A percentile compares a stretch with the other conserved stretches of the same genome.
Evolutionary conservation across 2,329 filamentous ascomycete genomes (phyloP).

Genomic region (Xylaria digitata): DNA sequence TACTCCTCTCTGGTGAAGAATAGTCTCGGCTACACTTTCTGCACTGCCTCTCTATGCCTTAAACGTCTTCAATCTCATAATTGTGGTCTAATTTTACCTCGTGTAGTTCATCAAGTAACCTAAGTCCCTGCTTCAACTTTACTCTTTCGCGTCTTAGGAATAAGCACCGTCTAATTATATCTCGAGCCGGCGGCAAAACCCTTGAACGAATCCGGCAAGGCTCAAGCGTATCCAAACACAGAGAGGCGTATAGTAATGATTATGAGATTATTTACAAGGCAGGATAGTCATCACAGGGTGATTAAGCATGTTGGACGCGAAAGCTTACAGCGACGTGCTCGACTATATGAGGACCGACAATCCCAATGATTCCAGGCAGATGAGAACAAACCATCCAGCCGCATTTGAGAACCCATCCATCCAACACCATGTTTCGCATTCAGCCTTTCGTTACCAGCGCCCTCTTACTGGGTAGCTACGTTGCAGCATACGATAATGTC

Average conservation of each 20-base stretch:
- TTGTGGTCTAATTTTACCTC: constrained; percentile 3
- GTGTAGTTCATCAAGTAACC: neutral
- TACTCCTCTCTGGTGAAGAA: neutral
- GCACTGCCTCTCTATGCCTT: neutral
- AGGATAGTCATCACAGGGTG: constrained; percentile 6
- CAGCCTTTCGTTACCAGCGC: constrained; percentile 2
- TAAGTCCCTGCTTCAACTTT: neutral
- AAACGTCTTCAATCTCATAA: neutral
- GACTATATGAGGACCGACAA: constrained; percentile 3
- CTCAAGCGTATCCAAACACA: neutral
- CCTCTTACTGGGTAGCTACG: constrained; percentile 5
- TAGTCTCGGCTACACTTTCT: neutral
- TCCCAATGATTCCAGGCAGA: neutral
- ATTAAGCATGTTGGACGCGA: neutral
- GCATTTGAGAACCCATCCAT: neutral
- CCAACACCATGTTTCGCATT: constrained; percentile 10
- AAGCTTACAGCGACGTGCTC: neutral
- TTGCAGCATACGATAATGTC: constrained; percentile 43
- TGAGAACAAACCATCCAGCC: neutral
- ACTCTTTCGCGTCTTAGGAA: neutral
- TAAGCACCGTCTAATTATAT: constrained; percentile 23
- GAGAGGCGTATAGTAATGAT: constrained; percentile 5
- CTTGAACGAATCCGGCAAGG: neutral
- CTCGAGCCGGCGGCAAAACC: neutral
- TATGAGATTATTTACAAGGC: neutral